Percentiles rank a stretch among this genome's conserved stretches.
Evolutionary conservation across 108 stramenopile genomes (phyloP).

Genomic region (Stephanodiscus minutulus): DNA sequence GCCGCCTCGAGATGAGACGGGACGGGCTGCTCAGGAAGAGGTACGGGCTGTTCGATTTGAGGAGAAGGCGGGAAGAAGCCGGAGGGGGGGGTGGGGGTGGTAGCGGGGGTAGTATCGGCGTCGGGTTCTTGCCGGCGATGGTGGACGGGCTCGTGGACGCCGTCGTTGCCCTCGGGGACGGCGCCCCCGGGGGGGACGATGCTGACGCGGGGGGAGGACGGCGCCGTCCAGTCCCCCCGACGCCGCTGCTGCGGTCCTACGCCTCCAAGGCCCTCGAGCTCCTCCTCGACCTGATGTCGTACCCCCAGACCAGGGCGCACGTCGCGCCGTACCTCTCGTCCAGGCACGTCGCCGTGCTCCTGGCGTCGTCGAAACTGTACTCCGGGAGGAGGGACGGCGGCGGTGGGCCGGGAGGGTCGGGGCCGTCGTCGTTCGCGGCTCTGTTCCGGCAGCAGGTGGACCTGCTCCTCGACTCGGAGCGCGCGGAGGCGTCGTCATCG

Average conservation of each 20-base stretch:
- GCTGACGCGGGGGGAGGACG: too few relatives aligned
- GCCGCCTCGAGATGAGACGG: conserved; percentile 25
- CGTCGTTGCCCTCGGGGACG: conserved; percentile 3
- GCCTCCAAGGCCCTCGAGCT: conserved; percentile 42
- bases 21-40: conserved; percentile 41
- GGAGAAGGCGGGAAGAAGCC: not conserved
- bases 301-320: conserved; percentile 40
- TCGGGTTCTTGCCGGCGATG: conserved; percentile 29
- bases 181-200: not conserved
- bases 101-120: not conserved
- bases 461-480: conserved; percentile 37
- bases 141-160: conserved; percentile 26
- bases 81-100: not conserved
- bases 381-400: too few relatives aligned
- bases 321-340: conserved; percentile 37
- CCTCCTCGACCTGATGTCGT: conserved; percentile 40
- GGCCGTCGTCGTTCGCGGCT: conserved; percentile 2
- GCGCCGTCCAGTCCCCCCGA: too few relatives aligned
- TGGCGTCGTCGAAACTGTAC: conserved; percentile 29
- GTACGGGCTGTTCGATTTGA: conserved; percentile 32
- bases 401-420: conserved; percentile 5
- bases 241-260: conserved; percentile 4
- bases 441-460: conserved; percentile 42
- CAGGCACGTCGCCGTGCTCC: conserved; percentile 28
- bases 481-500: conserved; percentile 23